A percentile compares a stretch with the other conserved stretches of the same genome.
Evolutionary conservation across 2,329 filamentous ascomycete species (phyloP).

Genomic region (Colletotrichum eleusines): DNA sequence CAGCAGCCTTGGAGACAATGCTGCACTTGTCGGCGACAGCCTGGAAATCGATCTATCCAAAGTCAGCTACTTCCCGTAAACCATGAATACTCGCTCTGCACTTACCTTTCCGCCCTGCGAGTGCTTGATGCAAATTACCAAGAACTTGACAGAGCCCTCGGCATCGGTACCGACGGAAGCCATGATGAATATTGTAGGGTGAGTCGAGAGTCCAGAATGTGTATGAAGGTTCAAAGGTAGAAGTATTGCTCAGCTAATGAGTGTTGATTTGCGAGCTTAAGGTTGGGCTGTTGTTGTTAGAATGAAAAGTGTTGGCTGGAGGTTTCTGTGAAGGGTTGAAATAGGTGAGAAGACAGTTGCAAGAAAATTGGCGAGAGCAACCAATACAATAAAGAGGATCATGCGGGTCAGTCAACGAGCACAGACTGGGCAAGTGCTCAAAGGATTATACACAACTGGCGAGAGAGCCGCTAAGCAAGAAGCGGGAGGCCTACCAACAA

Average conservation of each 20-base stretch:
- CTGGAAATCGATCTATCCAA: slow-evolving; percentile 71
- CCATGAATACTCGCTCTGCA: slow-evolving; percentile 5
- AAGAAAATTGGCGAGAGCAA: neutral
- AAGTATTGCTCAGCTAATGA: neutral
- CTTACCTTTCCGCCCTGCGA: slow-evolving; percentile 70
- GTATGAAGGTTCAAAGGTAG: neutral
- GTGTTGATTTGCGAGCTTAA: neutral
- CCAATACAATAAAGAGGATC: neutral
- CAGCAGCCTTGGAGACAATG: slow-evolving; percentile 75
- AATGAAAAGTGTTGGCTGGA: neutral
- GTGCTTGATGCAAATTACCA: slow-evolving; percentile 74
- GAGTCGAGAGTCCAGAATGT: neutral
- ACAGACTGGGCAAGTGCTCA: slow-evolving; percentile 9
- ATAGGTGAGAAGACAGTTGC: neutral
- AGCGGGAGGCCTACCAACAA: neutral
- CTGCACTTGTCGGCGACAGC: slow-evolving; percentile 73
- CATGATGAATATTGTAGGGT: slow-evolving; percentile 31
- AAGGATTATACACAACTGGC: slow-evolving; percentile 3
- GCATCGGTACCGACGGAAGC: slow-evolving; percentile 52
- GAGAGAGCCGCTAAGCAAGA: neutral
- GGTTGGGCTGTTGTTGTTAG: neutral
- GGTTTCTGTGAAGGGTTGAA: neutral
- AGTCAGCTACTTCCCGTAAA: slow-evolving; percentile 38
- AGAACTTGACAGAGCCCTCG: slow-evolving; percentile 71
- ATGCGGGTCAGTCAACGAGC: neutral